Evolutionary conservation across 441 rosid genomes (phyloP).

Genomic region (Aleurites moluccanus): DNA sequence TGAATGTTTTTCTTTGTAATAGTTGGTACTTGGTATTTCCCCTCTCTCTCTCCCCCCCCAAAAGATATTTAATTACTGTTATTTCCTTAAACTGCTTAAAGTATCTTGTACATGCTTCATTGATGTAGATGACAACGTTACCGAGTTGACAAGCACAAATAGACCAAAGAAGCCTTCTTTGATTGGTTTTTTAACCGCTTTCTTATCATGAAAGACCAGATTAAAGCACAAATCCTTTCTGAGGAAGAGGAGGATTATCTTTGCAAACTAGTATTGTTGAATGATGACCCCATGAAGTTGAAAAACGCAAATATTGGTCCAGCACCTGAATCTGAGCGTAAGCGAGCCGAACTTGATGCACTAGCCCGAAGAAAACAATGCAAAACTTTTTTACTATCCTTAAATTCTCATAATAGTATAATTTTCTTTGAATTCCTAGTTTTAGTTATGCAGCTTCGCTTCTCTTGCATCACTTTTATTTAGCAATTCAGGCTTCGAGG

Average conservation of each 20-base stretch:
- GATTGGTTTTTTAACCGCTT: slow-evolving; percentile 93
- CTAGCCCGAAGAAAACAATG: slow-evolving; percentile 82
- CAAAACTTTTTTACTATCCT: background rate
- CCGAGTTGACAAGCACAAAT: slow-evolving; percentile 68
- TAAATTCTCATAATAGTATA: background rate
- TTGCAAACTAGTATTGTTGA: slow-evolving; percentile 63
- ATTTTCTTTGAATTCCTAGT: background rate
- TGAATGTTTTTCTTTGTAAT: slow-evolving; percentile 7
- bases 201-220: slow-evolving; percentile 82
- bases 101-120: background rate
- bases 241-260: slow-evolving; percentile 80
- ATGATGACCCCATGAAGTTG: slow-evolving; percentile 59
- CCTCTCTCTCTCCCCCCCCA: too few species aligned
- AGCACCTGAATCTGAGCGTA: slow-evolving; percentile 63
- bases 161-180: slow-evolving; percentile 71
- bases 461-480: background rate
- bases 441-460: slow-evolving; percentile 2
- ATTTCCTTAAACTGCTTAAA: background rate
- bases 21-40: too few species aligned
- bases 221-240: slow-evolving; percentile 64
- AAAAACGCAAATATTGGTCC: slow-evolving; percentile 47
- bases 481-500: slow-evolving; percentile 63
- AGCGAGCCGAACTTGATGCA: slow-evolving; percentile 76
- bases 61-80: background rate
- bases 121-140: slow-evolving; percentile 50